These are phyloP conservation scores for Globisporangium paroecandrum DNA, from an alignment of 352 stramenopile species.

Conservation along the genomic window DNA sequence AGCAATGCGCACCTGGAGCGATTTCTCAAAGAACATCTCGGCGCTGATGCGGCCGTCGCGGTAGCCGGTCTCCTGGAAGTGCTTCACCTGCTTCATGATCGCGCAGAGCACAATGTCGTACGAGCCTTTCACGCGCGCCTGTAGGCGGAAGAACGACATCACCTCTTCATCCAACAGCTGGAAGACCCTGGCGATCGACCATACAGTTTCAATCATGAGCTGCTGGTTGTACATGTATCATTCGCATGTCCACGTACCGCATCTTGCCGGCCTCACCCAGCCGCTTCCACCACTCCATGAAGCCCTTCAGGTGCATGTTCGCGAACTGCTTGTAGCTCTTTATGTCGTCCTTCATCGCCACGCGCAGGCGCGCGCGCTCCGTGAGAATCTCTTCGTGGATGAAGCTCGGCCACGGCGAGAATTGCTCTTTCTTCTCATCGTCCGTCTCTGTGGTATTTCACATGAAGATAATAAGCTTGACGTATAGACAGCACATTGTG, in stretches of 20 bases:
- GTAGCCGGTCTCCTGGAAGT: constrained; percentile 91
- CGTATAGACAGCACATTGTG: neutral
- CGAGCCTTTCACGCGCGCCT: constrained; percentile 88
- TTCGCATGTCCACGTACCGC: constrained; percentile 23
- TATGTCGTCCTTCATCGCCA: constrained; percentile 82
- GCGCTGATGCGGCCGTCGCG: constrained; percentile 72
- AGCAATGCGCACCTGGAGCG: constrained; percentile 32
- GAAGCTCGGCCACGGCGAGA: constrained; percentile 78
- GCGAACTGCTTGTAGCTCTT: constrained; percentile 56
- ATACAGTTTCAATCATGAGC: neutral
- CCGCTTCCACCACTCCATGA: constrained; percentile 55
- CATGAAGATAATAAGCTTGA: neutral
- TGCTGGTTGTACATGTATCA: neutral
- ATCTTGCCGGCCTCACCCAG: constrained; percentile 41
- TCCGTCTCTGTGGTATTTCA: constrained; percentile 76
- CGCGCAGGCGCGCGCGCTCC: constrained; percentile 84
- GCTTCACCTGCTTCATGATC: constrained; percentile 90
- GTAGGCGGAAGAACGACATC: constrained; percentile 66
- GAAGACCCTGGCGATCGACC: constrained; percentile 52
- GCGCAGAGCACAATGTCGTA: constrained; percentile 90
- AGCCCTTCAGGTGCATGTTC: constrained; percentile 63
- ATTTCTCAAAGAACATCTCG: constrained; percentile 73
- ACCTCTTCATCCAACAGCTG: constrained; percentile 86
- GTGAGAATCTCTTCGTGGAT: constrained; percentile 93
- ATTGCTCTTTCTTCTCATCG: constrained; percentile 86